These are phyloP conservation scores for Hyphopichia wangnamkhiaoensis DNA, from an alignment of 1,139 yeast species.

Conservation along the genomic window DNA sequence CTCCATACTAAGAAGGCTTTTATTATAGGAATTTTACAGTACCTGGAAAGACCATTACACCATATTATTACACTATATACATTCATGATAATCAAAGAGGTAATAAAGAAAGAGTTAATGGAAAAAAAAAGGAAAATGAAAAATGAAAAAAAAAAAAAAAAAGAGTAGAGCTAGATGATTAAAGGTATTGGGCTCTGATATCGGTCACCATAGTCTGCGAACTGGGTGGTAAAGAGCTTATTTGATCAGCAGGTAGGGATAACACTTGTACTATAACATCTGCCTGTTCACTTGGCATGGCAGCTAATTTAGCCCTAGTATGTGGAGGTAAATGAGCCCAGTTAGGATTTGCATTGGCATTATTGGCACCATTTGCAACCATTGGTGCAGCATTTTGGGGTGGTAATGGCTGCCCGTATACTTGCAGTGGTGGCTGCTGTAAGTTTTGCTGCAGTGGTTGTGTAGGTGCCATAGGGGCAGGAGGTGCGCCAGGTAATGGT, in stretches of 20 bases:
- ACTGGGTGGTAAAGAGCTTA: slow-evolving; percentile 56
- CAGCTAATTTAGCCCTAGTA: slow-evolving; percentile 49
- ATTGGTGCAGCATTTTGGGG: not conserved
- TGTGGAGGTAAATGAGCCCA: slow-evolving; percentile 54
- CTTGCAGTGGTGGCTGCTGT: slow-evolving; percentile 5
- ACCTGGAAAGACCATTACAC: no score
- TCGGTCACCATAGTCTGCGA: slow-evolving; percentile 62
- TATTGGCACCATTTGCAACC: not conserved
- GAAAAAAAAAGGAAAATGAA: no score
- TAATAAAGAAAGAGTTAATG: no score
- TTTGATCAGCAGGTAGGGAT: slow-evolving; percentile 55
- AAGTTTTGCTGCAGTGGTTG: not conserved
- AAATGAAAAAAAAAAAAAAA: no score
- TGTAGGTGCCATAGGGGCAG: not conserved
- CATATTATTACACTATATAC: no score
- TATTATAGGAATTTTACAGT: no score
- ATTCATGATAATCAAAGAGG: no score
- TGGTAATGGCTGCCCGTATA: slow-evolving; percentile 1
- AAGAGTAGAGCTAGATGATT: no score
- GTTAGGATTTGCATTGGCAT: slow-evolving; percentile 19
- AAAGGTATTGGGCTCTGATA: slow-evolving; percentile 58
- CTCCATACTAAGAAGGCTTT: no score
- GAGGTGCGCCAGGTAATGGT: slow-evolving; percentile 1
- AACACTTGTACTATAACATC: slow-evolving; percentile 66
- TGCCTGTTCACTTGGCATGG: slow-evolving; percentile 58